These are phyloP conservation scores for Eucalyptus cloeziana DNA, from an alignment of 345 rosid species.

Conservation along the genomic window DNA sequence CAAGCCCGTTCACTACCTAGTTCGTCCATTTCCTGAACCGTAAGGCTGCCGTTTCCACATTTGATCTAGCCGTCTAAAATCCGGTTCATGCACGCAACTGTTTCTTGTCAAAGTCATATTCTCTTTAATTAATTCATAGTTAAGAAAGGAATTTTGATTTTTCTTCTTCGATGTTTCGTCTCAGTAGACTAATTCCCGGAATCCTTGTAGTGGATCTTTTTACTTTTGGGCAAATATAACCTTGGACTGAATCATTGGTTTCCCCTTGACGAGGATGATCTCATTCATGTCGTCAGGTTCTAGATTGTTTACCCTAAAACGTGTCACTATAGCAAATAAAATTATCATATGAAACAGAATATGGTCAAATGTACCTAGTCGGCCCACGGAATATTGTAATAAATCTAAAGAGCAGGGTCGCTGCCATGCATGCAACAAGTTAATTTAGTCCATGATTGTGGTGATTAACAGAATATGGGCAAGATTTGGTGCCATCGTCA, in stretches of 20 bases:
- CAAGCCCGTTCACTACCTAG: neutral
- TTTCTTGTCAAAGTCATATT: neutral
- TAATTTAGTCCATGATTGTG: neutral
- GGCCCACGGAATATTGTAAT: neutral
- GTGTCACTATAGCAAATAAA: neutral
- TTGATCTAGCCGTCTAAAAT: neutral
- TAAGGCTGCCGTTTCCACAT: neutral
- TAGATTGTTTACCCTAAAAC: neutral
- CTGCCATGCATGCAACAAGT: neutral
- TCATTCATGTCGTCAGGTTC: neutral
- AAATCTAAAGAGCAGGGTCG: neutral
- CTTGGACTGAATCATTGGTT: neutral
- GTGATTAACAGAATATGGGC: neutral
- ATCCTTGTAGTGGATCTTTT: neutral
- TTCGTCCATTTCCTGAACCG: neutral
- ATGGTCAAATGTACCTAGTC: neutral
- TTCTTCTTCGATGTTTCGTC: neutral
- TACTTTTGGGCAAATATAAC: neutral
- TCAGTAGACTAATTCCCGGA: neutral
- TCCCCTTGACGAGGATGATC: neutral
- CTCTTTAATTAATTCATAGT: neutral
- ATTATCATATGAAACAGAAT: neutral
- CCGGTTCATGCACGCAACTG: neutral
- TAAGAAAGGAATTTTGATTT: neutral
- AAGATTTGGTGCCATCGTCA: too few species aligned